phyloP scores from a whole-genome alignment of 2,329 filamentous ascomycete genomes.

The Thielaviopsis cerberus region DNA sequence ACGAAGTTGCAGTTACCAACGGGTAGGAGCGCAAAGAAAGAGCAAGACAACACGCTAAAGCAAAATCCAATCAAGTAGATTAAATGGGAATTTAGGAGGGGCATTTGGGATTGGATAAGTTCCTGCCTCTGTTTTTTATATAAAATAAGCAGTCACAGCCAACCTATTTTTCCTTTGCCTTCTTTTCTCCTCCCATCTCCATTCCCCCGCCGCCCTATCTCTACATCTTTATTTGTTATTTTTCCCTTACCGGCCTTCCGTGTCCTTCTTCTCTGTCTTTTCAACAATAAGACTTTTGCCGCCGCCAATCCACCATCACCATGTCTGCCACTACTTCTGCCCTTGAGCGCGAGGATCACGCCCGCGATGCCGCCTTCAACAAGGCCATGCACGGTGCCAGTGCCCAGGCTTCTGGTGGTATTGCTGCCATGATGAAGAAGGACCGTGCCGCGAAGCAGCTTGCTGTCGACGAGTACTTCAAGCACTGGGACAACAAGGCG shows the following conservation, averaged over 20 bases:
- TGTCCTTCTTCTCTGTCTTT: constrained; percentile 2
- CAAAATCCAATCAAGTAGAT: neutral
- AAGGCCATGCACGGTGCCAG: constrained; percentile 67
- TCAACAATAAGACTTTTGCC: constrained; percentile 9
- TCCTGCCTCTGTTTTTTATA: neutral
- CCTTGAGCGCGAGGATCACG: constrained; percentile 64
- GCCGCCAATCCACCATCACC: neutral
- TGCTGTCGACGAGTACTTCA: constrained; percentile 82
- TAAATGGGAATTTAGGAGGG: no score
- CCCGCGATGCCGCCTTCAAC: constrained; percentile 78
- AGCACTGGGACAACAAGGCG: constrained; percentile 82
- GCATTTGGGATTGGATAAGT: neutral
- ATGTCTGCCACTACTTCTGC: constrained; percentile 11
- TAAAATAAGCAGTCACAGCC: neutral
- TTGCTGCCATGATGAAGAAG: constrained; percentile 73
- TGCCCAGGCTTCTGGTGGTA: constrained; percentile 48
- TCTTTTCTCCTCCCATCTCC: neutral
- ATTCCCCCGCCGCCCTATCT: neutral
- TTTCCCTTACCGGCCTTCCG: constrained; percentile 9
- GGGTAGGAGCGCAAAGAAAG: neutral
- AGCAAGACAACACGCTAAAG: neutral
- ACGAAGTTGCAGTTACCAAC: neutral
- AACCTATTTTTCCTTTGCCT: neutral
- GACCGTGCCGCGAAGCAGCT: constrained; percentile 56
- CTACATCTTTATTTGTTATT: constrained; percentile 7